Evolutionary conservation across 1,139 yeast genomes (phyloP).

Genomic region (Ashbya aceris): DNA sequence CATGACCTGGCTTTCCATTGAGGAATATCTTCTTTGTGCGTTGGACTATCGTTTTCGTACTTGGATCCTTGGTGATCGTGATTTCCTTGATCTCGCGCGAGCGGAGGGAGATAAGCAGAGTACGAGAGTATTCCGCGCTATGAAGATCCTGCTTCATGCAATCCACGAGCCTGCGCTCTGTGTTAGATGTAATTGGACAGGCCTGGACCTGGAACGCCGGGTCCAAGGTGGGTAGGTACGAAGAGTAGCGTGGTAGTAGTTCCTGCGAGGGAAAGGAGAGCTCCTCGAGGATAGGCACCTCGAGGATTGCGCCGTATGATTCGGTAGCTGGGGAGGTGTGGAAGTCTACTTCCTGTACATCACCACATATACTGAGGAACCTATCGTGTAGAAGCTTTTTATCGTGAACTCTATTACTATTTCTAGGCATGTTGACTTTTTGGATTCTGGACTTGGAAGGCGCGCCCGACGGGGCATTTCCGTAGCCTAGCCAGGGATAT

Average conservation of each 20-base stretch:
- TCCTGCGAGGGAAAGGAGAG: slow-evolving; percentile 11
- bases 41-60: slow-evolving; percentile 15
- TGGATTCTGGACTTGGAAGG: slow-evolving; percentile 11
- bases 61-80: slow-evolving; percentile 32
- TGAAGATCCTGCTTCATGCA: slow-evolving; percentile 50
- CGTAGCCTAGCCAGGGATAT: slow-evolving; percentile 27
- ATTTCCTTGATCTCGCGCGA: slow-evolving; percentile 50
- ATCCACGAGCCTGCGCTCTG: slow-evolving; percentile 42
- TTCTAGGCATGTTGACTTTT: slow-evolving; percentile 20
- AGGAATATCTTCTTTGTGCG: slow-evolving; percentile 22
- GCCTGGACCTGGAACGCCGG: slow-evolving; percentile 34
- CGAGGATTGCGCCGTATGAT: slow-evolving; percentile 20
- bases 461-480: slow-evolving; percentile 7
- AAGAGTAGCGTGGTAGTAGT: slow-evolving; percentile 23
- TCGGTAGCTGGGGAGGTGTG: slow-evolving; percentile 9
- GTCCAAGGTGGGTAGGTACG: slow-evolving; percentile 22
- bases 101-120: slow-evolving; percentile 38
- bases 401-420: slow-evolving; percentile 21
- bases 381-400: slow-evolving; percentile 16
- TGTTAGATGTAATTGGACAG: slow-evolving; percentile 36
- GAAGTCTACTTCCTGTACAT: slow-evolving; percentile 2
- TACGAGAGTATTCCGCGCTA: slow-evolving; percentile 18
- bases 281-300: slow-evolving; percentile 11
- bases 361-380: slow-evolving; percentile 14
- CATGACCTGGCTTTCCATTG: slow-evolving; percentile 22